A percentile compares a stretch with the other conserved stretches of the same genome.
These are phyloP conservation scores for Ganoderma leucocontextum DNA, from an alignment of 1,284 basidiomycete species.

Conservation along the genomic window DNA sequence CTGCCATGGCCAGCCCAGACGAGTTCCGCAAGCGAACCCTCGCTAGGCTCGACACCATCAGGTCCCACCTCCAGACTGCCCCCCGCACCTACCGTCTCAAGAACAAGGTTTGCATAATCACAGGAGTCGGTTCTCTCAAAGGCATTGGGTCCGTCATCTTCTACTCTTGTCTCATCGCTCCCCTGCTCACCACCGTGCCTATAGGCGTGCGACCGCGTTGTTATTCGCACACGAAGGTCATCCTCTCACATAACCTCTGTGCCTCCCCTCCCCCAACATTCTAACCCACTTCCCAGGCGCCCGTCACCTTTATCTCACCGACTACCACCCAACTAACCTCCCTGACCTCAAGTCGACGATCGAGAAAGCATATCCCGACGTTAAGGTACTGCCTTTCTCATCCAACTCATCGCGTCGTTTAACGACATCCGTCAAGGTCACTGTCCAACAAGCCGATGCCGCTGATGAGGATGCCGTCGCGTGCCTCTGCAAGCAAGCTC, in stretches of 20 bases:
- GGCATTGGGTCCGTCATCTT: constrained; percentile 77
- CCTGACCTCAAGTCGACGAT: constrained; percentile 77
- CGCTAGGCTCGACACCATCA: constrained; percentile 73
- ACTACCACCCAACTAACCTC: constrained; percentile 78
- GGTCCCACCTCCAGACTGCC: constrained; percentile 68
- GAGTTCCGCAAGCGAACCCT: constrained; percentile 65
- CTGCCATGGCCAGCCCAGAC: constrained; percentile 39
- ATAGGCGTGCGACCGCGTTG: constrained; percentile 79
- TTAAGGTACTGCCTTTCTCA: constrained; percentile 63
- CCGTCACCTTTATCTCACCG: constrained; percentile 85
- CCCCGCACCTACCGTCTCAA: constrained; percentile 68
- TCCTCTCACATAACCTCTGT: constrained; percentile 20
- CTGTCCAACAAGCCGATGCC: constrained; percentile 81
- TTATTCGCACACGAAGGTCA: constrained; percentile 85
- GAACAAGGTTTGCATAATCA: constrained; percentile 91
- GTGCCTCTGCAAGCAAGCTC: constrained; percentile 72
- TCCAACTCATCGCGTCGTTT: not conserved
- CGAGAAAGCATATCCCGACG: constrained; percentile 74
- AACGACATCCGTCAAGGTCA: constrained; percentile 57
- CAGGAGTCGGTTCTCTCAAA: constrained; percentile 84
- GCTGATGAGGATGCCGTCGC: constrained; percentile 81
- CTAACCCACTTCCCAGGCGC: constrained; percentile 62
- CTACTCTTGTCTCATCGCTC: constrained; percentile 18
- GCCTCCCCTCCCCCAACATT: not conserved
- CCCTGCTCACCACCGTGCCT: not conserved